phyloP scores from a whole-genome alignment of 306 rosid genomes.

The Boehmeria nivea region DNA sequence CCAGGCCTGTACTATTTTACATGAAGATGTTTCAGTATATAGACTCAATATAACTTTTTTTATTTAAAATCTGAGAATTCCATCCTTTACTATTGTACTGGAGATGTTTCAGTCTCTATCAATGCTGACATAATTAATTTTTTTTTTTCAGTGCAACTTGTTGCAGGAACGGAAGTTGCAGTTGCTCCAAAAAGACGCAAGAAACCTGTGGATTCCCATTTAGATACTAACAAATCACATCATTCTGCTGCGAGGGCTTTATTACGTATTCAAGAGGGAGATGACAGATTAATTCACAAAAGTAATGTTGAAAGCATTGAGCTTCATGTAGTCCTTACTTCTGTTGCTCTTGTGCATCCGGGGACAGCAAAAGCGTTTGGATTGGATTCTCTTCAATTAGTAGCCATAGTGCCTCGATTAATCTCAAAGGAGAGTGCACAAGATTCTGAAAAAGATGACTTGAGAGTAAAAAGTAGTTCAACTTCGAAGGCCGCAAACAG shows the following conservation, averaged over 20 bases:
- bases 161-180: conserved; percentile 73
- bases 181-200: conserved; percentile 88
- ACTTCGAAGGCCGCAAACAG: conserved; percentile 33
- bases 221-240: conserved; percentile 27
- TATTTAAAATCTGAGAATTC: no score
- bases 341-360: conserved; percentile 79
- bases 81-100: no score
- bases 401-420: conserved; percentile 58
- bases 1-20: background rate
- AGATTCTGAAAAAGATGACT: conserved; percentile 33
- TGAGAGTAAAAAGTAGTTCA: conserved; percentile 50
- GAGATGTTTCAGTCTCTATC: no score
- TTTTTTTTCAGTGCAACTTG: conserved; percentile 71
- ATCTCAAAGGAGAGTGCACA: conserved; percentile 35
- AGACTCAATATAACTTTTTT: no score
- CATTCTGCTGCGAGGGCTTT: conserved; percentile 45
- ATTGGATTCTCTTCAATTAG: conserved; percentile 55
- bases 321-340: conserved; percentile 64
- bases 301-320: conserved; percentile 41
- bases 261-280: conserved; percentile 70
- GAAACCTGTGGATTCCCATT: conserved; percentile 27
- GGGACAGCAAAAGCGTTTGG: conserved; percentile 70
- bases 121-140: conserved; percentile 32
- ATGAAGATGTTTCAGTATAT: background rate
- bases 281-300: conserved; percentile 43